Conservation (phyloP, 192 early-diverging fungal genomes). For the Phycomyces nitens region DNA sequence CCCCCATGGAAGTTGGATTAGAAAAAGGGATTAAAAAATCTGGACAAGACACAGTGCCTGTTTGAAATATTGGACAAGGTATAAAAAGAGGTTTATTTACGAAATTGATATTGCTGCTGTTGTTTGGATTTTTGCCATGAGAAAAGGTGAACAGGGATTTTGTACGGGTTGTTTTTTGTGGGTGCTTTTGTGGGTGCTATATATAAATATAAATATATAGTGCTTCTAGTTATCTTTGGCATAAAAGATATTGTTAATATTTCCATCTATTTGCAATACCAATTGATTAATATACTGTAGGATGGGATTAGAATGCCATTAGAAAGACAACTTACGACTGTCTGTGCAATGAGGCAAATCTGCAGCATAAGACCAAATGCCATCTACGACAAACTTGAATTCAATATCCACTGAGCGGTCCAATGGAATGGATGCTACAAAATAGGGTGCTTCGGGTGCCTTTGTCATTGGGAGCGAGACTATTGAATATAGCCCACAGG, state of each 20-base stretch:
- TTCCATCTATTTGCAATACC: conserved; percentile 18
- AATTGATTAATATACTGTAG: not conserved
- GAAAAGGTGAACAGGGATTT: not conserved
- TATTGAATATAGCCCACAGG: not conserved
- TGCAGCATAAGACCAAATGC: conserved; percentile 37
- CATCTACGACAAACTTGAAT: conserved; percentile 44
- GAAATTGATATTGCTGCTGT: not conserved
- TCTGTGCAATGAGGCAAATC: conserved; percentile 34
- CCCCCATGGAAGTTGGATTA: too few relatives aligned
- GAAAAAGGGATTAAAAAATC: not conserved
- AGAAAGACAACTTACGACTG: conserved; percentile 9
- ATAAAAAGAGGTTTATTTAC: not conserved
- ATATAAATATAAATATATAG: not conserved
- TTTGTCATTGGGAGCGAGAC: conserved; percentile 1
- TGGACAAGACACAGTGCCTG: too few relatives aligned
- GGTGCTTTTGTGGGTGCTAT: conserved; percentile 1
- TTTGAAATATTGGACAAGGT: not conserved
- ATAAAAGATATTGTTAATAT: conserved; percentile 26
- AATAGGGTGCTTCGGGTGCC: not conserved
- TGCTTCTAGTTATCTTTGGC: conserved; percentile 8
- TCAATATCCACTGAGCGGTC: conserved; percentile 19
- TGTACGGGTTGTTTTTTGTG: conserved; percentile 2
- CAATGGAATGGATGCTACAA: conserved; percentile 16
- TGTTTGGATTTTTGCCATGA: not conserved
- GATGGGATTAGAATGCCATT: not conserved